Conservation (phyloP, 495 filamentous ascomycete species). For the Daldinia childiae region DNA sequence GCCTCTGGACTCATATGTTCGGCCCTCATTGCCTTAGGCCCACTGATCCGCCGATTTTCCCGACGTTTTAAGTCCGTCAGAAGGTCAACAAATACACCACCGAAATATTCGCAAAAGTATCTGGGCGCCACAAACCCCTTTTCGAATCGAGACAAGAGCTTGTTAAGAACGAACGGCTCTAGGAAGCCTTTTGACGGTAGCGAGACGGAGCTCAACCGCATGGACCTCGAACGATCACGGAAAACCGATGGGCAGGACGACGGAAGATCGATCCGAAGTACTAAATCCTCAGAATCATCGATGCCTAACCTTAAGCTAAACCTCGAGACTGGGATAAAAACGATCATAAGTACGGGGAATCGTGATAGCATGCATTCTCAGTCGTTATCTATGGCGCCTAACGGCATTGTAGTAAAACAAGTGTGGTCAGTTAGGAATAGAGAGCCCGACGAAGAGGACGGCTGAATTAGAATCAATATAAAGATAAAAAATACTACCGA, state of each 20-base stretch:
- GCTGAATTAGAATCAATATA: slow-evolving; percentile 6
- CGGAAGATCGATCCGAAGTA: slow-evolving; percentile 34
- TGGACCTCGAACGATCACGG: slow-evolving; percentile 20
- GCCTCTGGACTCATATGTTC: slow-evolving; percentile 39
- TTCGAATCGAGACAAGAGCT: slow-evolving; percentile 29
- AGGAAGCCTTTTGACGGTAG: slow-evolving; percentile 29
- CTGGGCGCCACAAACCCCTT: slow-evolving; percentile 27
- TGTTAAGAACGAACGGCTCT: slow-evolving; percentile 22
- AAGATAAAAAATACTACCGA: not conserved
- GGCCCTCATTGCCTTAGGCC: slow-evolving; percentile 32
- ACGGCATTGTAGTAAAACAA: slow-evolving; percentile 42
- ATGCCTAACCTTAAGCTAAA: slow-evolving; percentile 34
- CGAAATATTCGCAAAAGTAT: slow-evolving; percentile 10
- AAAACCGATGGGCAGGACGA: slow-evolving; percentile 24
- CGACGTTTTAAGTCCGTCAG: slow-evolving; percentile 8
- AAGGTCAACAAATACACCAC: slow-evolving; percentile 6
- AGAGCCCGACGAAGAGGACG: slow-evolving; percentile 24
- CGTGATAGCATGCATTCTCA: slow-evolving; percentile 33
- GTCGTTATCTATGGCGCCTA: slow-evolving; percentile 11
- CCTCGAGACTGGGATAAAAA: slow-evolving; percentile 38
- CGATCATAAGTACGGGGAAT: slow-evolving; percentile 38
- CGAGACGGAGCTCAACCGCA: slow-evolving; percentile 38
- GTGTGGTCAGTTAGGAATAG: slow-evolving; percentile 41
- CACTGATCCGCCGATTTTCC: slow-evolving; percentile 30
- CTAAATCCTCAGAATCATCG: slow-evolving; percentile 26